These are phyloP conservation scores for Hymenoscyphus fraxineus DNA, from an alignment of 2,329 filamentous ascomycete genomes.

Conservation along the genomic window DNA sequence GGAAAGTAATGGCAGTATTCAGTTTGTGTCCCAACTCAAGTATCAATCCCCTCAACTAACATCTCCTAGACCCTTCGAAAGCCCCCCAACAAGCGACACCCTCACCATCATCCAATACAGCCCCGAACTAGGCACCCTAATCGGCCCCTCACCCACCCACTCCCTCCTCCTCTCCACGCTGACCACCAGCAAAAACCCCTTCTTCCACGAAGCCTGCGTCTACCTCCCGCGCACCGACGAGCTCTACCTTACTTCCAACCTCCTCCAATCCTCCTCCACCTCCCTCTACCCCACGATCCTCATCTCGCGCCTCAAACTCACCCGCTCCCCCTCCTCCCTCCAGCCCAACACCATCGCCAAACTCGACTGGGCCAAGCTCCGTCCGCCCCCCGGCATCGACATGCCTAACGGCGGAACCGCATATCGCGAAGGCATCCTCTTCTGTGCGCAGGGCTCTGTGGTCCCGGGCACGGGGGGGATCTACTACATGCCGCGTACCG, in stretches of 20 bases:
- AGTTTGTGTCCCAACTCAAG: slow-evolving; percentile 10
- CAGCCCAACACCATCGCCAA: slow-evolving; percentile 12
- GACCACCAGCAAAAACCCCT: slow-evolving; percentile 40
- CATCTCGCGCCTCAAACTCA: slow-evolving; percentile 42
- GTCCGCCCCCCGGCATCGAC: slow-evolving; percentile 40
- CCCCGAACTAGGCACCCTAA: slow-evolving; percentile 35
- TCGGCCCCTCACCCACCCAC: slow-evolving; percentile 36
- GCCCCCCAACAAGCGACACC: slow-evolving; percentile 21
- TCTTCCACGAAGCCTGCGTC: slow-evolving; percentile 46
- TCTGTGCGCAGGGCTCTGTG: slow-evolving; percentile 41
- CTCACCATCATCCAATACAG: slow-evolving; percentile 40
- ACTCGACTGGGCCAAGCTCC: slow-evolving; percentile 34
- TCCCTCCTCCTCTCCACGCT: slow-evolving; percentile 42
- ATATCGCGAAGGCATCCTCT: slow-evolving; percentile 42
- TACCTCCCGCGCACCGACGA: slow-evolving; percentile 40
- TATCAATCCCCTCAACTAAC: slow-evolving; percentile 5
- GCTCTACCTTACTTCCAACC: slow-evolving; percentile 44
- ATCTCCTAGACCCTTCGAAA: slow-evolving; percentile 16
- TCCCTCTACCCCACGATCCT: slow-evolving; percentile 42
- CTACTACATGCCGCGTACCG: slow-evolving; percentile 29
- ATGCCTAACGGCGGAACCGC: slow-evolving; percentile 42
- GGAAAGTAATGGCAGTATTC: slow-evolving; percentile 26
- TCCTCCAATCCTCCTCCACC: slow-evolving; percentile 38
- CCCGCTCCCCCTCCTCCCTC: slow-evolving; percentile 29
- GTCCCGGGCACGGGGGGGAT: slow-evolving; percentile 27